A percentile compares a stretch with the other conserved stretches of the same genome.
Conservation (phyloP, 371 early-diverging fungal genomes). For the Mycotypha africana region DNA sequence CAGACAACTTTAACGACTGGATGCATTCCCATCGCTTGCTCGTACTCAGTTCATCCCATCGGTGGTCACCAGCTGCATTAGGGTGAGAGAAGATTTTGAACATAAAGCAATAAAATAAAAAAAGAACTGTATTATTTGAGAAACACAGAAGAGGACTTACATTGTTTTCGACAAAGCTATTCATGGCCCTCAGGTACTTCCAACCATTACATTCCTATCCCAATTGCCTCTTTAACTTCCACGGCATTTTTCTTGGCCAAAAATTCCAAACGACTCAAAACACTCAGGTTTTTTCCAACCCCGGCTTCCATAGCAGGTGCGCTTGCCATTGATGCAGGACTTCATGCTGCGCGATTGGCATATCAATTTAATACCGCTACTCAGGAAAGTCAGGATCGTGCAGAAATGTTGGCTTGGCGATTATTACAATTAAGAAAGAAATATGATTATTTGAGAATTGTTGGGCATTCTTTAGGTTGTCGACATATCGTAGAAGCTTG, state of each 20-base stretch:
- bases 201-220: conserved; percentile 28
- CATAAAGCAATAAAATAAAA: too few relatives aligned
- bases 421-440: conserved; percentile 32
- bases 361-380: conserved; percentile 37
- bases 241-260: conserved; percentile 28
- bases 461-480: conserved; percentile 45
- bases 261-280: conserved; percentile 24
- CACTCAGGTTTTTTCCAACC: conserved; percentile 26
- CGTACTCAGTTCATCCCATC: conserved; percentile 31
- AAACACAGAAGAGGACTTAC: neutral
- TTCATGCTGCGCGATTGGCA: conserved; percentile 36
- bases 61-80: conserved; percentile 38
- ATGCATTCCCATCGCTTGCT: conserved; percentile 43
- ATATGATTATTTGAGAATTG: conserved; percentile 36
- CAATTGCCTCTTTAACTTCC: conserved; percentile 36
- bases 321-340: conserved; percentile 28
- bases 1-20: conserved; percentile 45
- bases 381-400: conserved; percentile 34
- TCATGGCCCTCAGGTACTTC: conserved; percentile 47
- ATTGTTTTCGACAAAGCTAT: conserved; percentile 14
- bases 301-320: conserved; percentile 37
- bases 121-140: neutral
- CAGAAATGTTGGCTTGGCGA: conserved; percentile 41
- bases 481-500: conserved; percentile 46
- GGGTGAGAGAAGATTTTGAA: conserved; percentile 19